phyloP scores from a whole-genome alignment of 352 stramenopile genomes.

The Globisporangium okanoganense region DNA sequence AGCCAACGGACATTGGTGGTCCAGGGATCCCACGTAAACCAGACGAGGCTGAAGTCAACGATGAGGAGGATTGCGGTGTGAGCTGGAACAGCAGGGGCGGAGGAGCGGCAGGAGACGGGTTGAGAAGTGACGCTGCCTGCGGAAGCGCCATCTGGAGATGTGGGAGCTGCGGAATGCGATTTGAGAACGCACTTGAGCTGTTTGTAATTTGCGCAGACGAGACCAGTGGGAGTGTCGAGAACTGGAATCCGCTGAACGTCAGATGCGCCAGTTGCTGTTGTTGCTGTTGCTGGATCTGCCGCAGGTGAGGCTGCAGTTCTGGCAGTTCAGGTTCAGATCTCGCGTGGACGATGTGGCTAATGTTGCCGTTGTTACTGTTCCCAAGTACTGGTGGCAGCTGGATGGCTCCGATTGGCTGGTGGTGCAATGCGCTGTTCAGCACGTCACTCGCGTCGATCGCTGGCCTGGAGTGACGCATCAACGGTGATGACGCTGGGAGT shows the following conservation, averaged over 20 bases:
- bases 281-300: conserved; percentile 17
- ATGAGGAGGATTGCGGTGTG: conserved; percentile 1
- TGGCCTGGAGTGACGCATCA: background rate
- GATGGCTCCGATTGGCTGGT: background rate
- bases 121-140: conserved; percentile 41
- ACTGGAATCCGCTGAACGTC: conserved; percentile 25
- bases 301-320: conserved; percentile 19
- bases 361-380: conserved; percentile 10
- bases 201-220: conserved; percentile 12
- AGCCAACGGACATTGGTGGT: conserved; percentile 23
- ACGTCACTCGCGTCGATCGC: conserved; percentile 13
- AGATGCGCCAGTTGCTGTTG: background rate
- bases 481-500: background rate
- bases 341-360: conserved; percentile 6
- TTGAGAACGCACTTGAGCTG: conserved; percentile 17
- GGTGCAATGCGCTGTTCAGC: conserved; percentile 4
- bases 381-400: conserved; percentile 11
- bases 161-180: conserved; percentile 39
- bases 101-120: conserved; percentile 24
- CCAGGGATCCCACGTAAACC: conserved; percentile 15
- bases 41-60: conserved; percentile 5
- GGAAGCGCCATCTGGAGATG: conserved; percentile 51
- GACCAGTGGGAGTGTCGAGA: conserved; percentile 25
- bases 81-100: conserved; percentile 25
- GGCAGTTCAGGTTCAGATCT: conserved; percentile 18